Conservation (phyloP, 1,284 basidiomycete species). For the Malassezia restricta region DNA sequence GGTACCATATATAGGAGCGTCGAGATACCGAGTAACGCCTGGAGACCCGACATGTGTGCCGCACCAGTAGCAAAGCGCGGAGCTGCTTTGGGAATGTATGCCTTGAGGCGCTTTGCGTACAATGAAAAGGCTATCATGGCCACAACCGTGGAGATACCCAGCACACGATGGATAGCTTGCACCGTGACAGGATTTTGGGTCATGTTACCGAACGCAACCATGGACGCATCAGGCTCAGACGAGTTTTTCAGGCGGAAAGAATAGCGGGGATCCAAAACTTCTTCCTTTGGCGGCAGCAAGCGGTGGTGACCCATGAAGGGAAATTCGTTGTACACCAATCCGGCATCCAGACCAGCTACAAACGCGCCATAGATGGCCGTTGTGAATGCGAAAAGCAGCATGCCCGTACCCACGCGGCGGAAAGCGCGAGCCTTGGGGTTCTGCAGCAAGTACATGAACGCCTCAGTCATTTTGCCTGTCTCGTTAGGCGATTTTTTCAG, state of each 20-base stretch:
- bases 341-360: conserved; percentile 93
- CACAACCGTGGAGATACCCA: conserved; percentile 52
- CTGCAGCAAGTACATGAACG: conserved; percentile 14
- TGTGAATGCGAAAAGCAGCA: conserved; percentile 31
- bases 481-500: conserved; percentile 56
- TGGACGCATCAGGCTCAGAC: conserved; percentile 6
- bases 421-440: conserved; percentile 22
- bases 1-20: conserved; percentile 91
- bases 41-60: conserved; percentile 42
- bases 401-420: conserved; percentile 19
- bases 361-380: conserved; percentile 92
- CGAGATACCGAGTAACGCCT: conserved; percentile 77
- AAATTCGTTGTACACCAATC: conserved; percentile 93
- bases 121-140: conserved; percentile 3
- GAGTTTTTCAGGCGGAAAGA: conserved; percentile 54
- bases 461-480: not conserved
- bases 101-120: conserved; percentile 3
- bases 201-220: conserved; percentile 65
- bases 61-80: conserved; percentile 13
- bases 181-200: conserved; percentile 96
- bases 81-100: not conserved
- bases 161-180: conserved; percentile 85
- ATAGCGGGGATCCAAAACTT: conserved; percentile 56
- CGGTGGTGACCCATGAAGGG: conserved; percentile 80
- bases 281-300: conserved; percentile 65